Evolutionary conservation across 1,139 yeast species (phyloP).

Genomic region (Magnusiomyces fungicola): DNA sequence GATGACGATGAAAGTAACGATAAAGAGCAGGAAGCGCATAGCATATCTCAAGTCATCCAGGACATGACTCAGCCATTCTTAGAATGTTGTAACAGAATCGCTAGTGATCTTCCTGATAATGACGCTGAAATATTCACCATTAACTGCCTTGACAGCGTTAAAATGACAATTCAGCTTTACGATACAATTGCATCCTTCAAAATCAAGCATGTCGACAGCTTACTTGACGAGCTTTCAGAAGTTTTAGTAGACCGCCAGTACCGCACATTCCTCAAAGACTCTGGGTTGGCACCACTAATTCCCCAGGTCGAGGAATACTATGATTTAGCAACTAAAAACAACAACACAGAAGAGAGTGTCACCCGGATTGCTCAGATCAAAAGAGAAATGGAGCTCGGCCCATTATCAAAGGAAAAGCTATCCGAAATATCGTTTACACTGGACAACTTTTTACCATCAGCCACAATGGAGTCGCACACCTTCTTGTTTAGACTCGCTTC

Average conservation of each 20-base stretch:
- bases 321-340: neutral
- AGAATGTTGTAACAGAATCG: conserved; percentile 29
- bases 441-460: conserved; percentile 34
- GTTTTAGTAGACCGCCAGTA: conserved; percentile 27
- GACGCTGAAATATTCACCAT: conserved; percentile 30
- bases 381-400: conserved; percentile 9
- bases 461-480: conserved; percentile 29
- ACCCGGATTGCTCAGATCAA: conserved; percentile 3
- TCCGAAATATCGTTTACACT: conserved; percentile 23
- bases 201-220: conserved; percentile 27
- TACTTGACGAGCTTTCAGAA: conserved; percentile 27
- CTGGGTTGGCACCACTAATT: conserved; percentile 21
- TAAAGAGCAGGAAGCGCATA: neutral
- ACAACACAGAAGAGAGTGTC: neutral
- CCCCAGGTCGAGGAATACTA: conserved; percentile 2
- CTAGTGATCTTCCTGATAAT: conserved; percentile 22
- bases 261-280: conserved; percentile 23
- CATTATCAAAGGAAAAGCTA: conserved; percentile 30
- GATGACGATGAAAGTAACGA: conserved; percentile 16
- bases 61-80: conserved; percentile 33
- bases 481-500: conserved; percentile 29
- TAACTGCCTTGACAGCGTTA: conserved; percentile 33
- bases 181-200: conserved; percentile 28
- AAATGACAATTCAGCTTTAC: conserved; percentile 28
- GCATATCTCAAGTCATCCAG: conserved; percentile 26